Percentiles rank a stretch among this genome's conserved stretches.
Conservation (phyloP, 2,329 filamentous ascomycete species). For the Cytospora paraplurivora region DNA sequence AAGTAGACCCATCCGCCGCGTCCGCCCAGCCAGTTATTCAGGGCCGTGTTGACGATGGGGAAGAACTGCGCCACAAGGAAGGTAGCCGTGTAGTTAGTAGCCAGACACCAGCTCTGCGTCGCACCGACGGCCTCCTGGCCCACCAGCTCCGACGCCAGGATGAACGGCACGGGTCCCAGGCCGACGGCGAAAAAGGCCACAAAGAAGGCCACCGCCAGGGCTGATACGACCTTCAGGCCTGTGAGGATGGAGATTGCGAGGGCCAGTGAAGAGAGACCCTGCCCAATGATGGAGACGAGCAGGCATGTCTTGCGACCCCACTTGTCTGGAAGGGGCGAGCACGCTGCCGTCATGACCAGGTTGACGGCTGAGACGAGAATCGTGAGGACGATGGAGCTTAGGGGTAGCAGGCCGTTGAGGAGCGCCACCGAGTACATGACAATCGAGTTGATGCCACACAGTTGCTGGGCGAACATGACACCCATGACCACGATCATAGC, state of each 20-base stretch:
- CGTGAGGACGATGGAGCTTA: slow-evolving; percentile 80
- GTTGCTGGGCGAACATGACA: slow-evolving; percentile 90
- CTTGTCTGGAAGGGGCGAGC: slow-evolving; percentile 82
- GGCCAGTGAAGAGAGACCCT: slow-evolving; percentile 75
- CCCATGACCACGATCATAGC: slow-evolving; percentile 83
- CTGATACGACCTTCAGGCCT: slow-evolving; percentile 73
- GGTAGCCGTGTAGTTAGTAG: slow-evolving; percentile 85
- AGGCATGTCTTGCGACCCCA: slow-evolving; percentile 87
- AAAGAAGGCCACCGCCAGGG: slow-evolving; percentile 79
- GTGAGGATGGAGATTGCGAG: slow-evolving; percentile 80
- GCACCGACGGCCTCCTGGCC: slow-evolving; percentile 88
- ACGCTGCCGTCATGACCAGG: slow-evolving; percentile 76
- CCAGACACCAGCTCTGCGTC: slow-evolving; percentile 84
- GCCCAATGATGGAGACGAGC: slow-evolving; percentile 78
- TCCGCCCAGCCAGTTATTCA: slow-evolving; percentile 66
- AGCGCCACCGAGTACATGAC: slow-evolving; percentile 98
- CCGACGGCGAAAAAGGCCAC: slow-evolving; percentile 89
- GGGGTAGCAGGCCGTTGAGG: slow-evolving; percentile 76
- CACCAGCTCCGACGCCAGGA: slow-evolving; percentile 88
- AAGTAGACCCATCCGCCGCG: slow-evolving; percentile 81
- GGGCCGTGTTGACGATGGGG: slow-evolving; percentile 75
- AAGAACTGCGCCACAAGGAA: slow-evolving; percentile 96
- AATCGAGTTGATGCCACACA: slow-evolving; percentile 94
- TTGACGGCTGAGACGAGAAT: slow-evolving; percentile 88
- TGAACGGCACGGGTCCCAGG: slow-evolving; percentile 91